These are phyloP conservation scores for Colletotrichum musicola DNA, from an alignment of 2,329 filamentous ascomycete species.

Conservation along the genomic window DNA sequence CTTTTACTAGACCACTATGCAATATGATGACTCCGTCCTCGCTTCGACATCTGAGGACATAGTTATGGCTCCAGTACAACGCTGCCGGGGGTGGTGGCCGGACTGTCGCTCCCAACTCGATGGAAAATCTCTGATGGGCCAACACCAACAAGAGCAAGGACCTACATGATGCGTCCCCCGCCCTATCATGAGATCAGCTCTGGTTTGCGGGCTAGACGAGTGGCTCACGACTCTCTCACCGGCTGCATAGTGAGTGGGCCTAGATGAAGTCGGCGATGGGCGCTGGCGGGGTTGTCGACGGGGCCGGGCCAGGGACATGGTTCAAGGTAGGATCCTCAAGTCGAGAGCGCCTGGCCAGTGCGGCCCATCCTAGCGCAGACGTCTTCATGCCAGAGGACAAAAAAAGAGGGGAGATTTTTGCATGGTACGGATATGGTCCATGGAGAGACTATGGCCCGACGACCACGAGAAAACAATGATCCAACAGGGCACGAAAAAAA, in stretches of 20 bases:
- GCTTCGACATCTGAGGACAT: too few relatives aligned
- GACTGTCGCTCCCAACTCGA: background rate
- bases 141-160: background rate
- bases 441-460: too few relatives aligned
- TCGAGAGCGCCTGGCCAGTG: background rate
- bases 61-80: too few relatives aligned
- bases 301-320: background rate
- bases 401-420: background rate
- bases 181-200: background rate
- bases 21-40: too few relatives aligned
- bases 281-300: background rate
- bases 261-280: background rate
- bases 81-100: too few relatives aligned
- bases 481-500: too few relatives aligned
- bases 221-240: background rate
- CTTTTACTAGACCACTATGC: too few relatives aligned
- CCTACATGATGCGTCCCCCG: background rate
- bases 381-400: background rate
- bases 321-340: background rate
- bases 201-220: background rate
- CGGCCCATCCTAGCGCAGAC: background rate
- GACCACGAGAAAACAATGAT: too few relatives aligned
- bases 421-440: too few relatives aligned
- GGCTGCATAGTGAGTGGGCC: background rate
- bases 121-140: background rate